Conservation (phyloP, 2,329 filamentous ascomycete species). For the Xylariales sp. region DNA sequence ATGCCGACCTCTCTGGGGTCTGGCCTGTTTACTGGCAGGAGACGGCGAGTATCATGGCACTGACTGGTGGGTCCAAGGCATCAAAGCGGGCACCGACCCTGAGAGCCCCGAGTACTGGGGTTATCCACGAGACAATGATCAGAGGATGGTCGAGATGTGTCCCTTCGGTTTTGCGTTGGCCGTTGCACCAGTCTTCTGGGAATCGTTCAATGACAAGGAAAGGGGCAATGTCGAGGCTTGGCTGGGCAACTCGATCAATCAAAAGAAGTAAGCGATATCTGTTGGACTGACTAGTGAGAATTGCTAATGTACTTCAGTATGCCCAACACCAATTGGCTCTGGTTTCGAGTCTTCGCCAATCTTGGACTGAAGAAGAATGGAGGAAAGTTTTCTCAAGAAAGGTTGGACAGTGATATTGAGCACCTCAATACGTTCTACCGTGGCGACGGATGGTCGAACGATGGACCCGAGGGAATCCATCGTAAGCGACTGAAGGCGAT, state of each 20-base stretch:
- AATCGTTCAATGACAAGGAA: constrained; percentile 57
- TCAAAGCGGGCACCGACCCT: constrained; percentile 68
- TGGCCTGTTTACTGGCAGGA: constrained; percentile 66
- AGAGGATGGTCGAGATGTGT: constrained; percentile 83
- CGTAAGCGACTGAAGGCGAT: constrained; percentile 36
- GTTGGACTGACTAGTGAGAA: constrained; percentile 14
- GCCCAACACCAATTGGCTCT: constrained; percentile 65
- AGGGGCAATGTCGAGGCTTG: constrained; percentile 64
- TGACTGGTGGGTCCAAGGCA: constrained; percentile 63
- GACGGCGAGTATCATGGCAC: constrained; percentile 60
- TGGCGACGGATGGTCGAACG: constrained; percentile 79
- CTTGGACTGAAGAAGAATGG: constrained; percentile 72
- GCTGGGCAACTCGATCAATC: constrained; percentile 71
- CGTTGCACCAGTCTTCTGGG: constrained; percentile 63
- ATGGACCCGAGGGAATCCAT: constrained; percentile 72
- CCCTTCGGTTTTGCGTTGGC: constrained; percentile 71
- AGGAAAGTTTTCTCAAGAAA: constrained; percentile 63
- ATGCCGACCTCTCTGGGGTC: constrained; percentile 70
- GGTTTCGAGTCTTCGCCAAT: constrained; percentile 83
- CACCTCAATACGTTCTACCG: constrained; percentile 78
- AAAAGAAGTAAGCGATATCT: constrained; percentile 55
- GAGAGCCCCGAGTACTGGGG: constrained; percentile 71
- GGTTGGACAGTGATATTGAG: constrained; percentile 69
- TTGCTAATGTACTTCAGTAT: constrained; percentile 47
- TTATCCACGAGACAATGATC: constrained; percentile 68